Conservation (phyloP, 2,329 filamentous ascomycete species). For the Hypoxylon sp. region DNA sequence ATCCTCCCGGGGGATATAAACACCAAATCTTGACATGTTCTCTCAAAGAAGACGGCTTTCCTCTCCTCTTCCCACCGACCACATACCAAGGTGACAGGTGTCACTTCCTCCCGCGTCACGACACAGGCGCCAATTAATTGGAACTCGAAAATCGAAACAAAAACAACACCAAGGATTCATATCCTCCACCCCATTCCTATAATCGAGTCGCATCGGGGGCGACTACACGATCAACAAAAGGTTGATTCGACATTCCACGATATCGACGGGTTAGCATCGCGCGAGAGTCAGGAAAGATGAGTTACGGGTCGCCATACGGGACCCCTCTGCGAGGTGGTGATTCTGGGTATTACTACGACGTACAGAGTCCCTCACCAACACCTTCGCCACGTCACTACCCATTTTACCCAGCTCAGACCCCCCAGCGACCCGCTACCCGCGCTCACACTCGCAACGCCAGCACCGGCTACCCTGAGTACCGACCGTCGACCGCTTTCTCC, state of each 20-base stretch:
- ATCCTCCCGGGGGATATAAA: conserved; percentile 51
- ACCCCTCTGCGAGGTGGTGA: conserved; percentile 54
- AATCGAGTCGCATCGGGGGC: conserved; percentile 30
- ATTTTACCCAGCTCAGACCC: conserved; percentile 56
- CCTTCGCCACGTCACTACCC: conserved; percentile 64
- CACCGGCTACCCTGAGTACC: conserved; percentile 52
- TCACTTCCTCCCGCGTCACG: conserved; percentile 57
- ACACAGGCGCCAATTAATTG: conserved; percentile 54
- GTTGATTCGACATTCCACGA: conserved; percentile 31
- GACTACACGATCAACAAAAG: conserved; percentile 27
- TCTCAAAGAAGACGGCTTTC: conserved; percentile 62
- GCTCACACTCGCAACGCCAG: conserved; percentile 58
- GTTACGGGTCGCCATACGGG: conserved; percentile 56
- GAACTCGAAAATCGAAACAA: conserved; percentile 29
- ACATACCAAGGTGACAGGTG: conserved; percentile 69
- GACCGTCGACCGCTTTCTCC: conserved; percentile 62
- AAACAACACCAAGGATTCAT: conserved; percentile 11
- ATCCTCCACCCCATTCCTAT: background rate
- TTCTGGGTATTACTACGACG: conserved; percentile 62
- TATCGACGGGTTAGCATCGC: conserved; percentile 47
- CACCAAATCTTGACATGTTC: conserved; percentile 62
- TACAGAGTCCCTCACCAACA: conserved; percentile 63
- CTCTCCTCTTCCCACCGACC: conserved; percentile 66
- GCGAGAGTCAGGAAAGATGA: conserved; percentile 52
- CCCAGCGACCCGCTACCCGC: conserved; percentile 63